Conservation (phyloP, 1,284 basidiomycete genomes). For the Boletus sp. region DNA sequence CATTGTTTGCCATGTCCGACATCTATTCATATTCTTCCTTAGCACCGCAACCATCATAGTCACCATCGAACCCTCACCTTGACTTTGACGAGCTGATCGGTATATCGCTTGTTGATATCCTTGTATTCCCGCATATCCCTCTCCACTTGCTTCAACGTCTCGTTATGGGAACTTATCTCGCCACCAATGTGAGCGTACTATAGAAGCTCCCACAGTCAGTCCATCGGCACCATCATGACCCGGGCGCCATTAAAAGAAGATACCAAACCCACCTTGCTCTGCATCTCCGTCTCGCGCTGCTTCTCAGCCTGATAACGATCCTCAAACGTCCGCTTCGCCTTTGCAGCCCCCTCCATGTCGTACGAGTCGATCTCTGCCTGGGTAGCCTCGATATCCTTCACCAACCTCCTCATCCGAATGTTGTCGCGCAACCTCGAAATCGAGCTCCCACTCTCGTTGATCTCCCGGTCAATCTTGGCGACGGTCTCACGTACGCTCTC, state of each 20-base stretch:
- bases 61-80: constrained; percentile 53
- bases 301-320: constrained; percentile 73
- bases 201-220: constrained; percentile 7
- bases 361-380: constrained; percentile 71
- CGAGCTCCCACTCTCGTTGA: constrained; percentile 67
- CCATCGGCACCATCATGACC: background rate
- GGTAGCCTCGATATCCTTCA: constrained; percentile 62
- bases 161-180: constrained; percentile 73
- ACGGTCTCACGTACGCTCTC: constrained; percentile 54
- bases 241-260: constrained; percentile 12
- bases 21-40: constrained; percentile 42
- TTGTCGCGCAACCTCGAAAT: constrained; percentile 83
- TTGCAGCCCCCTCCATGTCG: constrained; percentile 80
- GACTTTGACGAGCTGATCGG: constrained; percentile 89
- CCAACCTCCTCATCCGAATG: constrained; percentile 71
- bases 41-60: background rate
- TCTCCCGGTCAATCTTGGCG: constrained; percentile 61
- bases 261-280: constrained; percentile 56
- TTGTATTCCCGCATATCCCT: constrained; percentile 84
- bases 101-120: constrained; percentile 81
- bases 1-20: constrained; percentile 91
- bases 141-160: constrained; percentile 66
- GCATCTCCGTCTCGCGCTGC: constrained; percentile 66
- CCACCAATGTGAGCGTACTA: constrained; percentile 82
- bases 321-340: constrained; percentile 79